A percentile compares a stretch with the other conserved stretches of the same genome.
phyloP scores from a whole-genome alignment of 371 early-diverging fungal species.

The Blastocladiella emersonii region DNA sequence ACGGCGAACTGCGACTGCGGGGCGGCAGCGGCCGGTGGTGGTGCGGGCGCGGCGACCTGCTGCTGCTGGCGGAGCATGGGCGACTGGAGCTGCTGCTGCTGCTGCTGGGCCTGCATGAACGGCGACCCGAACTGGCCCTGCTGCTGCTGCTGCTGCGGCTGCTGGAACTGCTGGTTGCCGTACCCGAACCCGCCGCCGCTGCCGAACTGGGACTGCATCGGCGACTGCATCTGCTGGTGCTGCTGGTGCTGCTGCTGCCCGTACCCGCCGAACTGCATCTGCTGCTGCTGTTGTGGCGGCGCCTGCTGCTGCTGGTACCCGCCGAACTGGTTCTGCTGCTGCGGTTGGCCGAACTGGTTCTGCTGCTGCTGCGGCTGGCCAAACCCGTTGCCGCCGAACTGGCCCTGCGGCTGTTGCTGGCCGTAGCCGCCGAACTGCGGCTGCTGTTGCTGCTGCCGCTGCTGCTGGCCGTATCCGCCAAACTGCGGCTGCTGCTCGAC shows the following conservation, averaged over 20 bases:
- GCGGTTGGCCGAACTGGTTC: no score
- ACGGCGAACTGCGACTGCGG: no score
- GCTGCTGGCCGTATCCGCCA: background rate
- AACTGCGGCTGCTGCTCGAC: background rate
- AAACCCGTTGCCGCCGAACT: background rate
- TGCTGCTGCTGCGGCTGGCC: background rate
- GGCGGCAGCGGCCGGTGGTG: no score
- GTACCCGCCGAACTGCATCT: background rate
- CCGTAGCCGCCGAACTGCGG: background rate
- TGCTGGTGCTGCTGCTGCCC: constrained; percentile 4
- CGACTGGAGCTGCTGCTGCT: no score
- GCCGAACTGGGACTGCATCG: no score
- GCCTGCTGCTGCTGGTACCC: no score
- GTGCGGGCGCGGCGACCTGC: no score
- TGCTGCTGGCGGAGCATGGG: no score
- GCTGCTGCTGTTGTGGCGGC: background rate
- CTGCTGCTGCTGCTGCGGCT: background rate
- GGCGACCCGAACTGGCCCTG: no score
- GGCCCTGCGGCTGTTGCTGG: background rate
- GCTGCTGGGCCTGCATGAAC: no score
- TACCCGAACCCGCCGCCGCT: background rate
- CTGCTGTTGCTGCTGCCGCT: constrained; percentile 4
- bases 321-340: no score
- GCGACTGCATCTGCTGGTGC: background rate
- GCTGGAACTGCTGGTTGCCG: background rate